A percentile compares a stretch with the other conserved stretches of the same genome.
Conservation (phyloP, 164 flowering plant genomes). For the Akebia trifoliata region DNA sequence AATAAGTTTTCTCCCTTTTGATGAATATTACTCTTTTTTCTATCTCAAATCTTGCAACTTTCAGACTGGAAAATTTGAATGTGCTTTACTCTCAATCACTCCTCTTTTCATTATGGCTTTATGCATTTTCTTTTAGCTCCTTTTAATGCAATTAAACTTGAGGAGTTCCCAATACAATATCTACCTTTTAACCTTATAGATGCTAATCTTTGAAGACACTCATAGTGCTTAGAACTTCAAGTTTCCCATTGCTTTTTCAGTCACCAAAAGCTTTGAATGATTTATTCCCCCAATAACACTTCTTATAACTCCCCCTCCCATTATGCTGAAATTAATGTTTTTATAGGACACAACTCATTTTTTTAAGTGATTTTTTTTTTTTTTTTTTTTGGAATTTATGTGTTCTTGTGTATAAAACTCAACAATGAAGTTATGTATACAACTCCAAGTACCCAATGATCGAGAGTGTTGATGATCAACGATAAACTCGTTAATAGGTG, state of each 20-base stretch:
- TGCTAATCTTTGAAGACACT: slow-evolving; percentile 22
- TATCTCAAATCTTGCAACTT: slow-evolving; percentile 1
- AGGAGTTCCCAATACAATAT: background rate
- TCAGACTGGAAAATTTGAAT: slow-evolving; percentile 14
- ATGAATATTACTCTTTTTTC: slow-evolving; percentile 6
- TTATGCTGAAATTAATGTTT: background rate
- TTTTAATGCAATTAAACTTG: slow-evolving; percentile 16
- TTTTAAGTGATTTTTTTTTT: background rate
- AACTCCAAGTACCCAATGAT: too few species aligned
- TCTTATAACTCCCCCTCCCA: background rate
- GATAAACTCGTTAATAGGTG: too few species aligned
- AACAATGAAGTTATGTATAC: too few species aligned
- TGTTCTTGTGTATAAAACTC: too few species aligned
- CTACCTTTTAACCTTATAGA: slow-evolving; percentile 8
- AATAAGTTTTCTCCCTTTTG: too few species aligned
- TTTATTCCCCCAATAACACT: background rate
- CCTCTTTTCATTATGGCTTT: slow-evolving; percentile 14
- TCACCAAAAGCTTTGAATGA: slow-evolving; percentile 11
- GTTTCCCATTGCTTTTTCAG: slow-evolving; percentile 6
- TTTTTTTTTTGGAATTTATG: too few species aligned
- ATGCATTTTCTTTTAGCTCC: slow-evolving; percentile 17
- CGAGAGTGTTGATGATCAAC: too few species aligned
- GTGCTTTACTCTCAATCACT: slow-evolving; percentile 23
- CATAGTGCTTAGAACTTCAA: slow-evolving; percentile 11
- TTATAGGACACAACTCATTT: background rate